Evolutionary conservation across 2,329 filamentous ascomycete genomes (phyloP).

Genomic region (Incumbomyces delicatus): DNA sequence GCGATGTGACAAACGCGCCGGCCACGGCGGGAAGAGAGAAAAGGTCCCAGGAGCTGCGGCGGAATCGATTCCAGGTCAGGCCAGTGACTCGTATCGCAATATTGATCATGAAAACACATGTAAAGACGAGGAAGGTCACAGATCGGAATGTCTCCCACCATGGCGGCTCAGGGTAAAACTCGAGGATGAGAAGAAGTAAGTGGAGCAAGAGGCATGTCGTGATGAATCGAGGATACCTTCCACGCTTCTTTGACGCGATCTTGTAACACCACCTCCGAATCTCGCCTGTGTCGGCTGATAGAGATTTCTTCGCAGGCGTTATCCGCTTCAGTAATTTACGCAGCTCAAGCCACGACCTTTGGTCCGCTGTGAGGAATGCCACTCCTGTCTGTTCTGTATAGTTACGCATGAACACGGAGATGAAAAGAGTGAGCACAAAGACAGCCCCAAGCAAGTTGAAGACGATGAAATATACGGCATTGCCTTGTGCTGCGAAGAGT

Average conservation of each 20-base stretch:
- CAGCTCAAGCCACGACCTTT: conserved; percentile 92
- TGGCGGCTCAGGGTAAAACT: conserved; percentile 66
- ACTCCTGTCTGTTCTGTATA: conserved; percentile 98
- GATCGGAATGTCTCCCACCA: conserved; percentile 63
- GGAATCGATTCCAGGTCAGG: conserved; percentile 83
- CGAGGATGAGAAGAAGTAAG: conserved; percentile 69
- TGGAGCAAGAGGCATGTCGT: conserved; percentile 74
- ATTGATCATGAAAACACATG: conserved; percentile 72
- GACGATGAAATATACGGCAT: conserved; percentile 86
- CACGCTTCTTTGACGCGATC: conserved; percentile 84
- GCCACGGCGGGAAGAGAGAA: conserved; percentile 73
- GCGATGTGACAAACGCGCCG: conserved; percentile 72
- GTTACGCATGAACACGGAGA: conserved; percentile 99
- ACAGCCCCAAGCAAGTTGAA: conserved; percentile 96
- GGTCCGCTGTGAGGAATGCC: conserved; percentile 87
- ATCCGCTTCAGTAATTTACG: conserved; percentile 87
- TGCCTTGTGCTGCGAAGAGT: conserved; percentile 61
- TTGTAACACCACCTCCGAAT: conserved; percentile 96
- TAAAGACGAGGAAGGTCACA: conserved; percentile 69
- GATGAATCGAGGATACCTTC: conserved; percentile 77
- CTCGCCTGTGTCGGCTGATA: conserved; percentile 61
- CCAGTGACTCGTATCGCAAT: conserved; percentile 75
- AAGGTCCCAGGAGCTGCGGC: conserved; percentile 89
- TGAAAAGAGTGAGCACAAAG: conserved; percentile 92
- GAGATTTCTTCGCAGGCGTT: conserved; percentile 85